Conservation (phyloP, 192 early-diverging fungal genomes). For the Entophlyctis helioformis region DNA sequence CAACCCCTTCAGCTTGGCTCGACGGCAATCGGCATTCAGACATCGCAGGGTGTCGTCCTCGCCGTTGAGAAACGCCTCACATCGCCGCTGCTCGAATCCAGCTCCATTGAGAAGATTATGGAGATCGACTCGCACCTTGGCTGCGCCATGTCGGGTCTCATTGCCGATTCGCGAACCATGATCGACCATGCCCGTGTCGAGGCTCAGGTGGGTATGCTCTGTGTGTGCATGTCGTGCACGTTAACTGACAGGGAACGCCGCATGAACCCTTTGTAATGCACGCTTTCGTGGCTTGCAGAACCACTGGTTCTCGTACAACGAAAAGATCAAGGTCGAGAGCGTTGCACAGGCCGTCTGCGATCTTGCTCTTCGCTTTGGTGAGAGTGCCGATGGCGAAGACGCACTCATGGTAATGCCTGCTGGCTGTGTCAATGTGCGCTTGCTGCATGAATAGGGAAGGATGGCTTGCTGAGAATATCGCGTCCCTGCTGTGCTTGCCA, state of each 20-base stretch:
- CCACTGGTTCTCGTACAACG: slow-evolving; percentile 93
- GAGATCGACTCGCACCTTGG: slow-evolving; percentile 93
- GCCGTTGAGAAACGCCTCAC: slow-evolving; percentile 97
- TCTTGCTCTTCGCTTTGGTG: slow-evolving; percentile 92
- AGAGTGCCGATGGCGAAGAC: slow-evolving; percentile 91
- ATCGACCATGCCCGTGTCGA: slow-evolving; percentile 95
- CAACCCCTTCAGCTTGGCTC: slow-evolving; percentile 63
- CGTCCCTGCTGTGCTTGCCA: too few relatives aligned
- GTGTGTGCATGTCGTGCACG: too few relatives aligned
- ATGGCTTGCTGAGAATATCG: neutral
- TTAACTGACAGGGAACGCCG: too few relatives aligned
- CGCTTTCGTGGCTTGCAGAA: slow-evolving; percentile 42
- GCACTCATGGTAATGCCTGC: slow-evolving; percentile 72
- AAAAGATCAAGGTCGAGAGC: slow-evolving; percentile 89
- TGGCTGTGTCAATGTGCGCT: neutral
- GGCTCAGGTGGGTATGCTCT: slow-evolving; percentile 56
- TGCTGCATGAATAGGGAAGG: neutral
- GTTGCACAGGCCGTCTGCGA: slow-evolving; percentile 98
- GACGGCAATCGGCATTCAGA: slow-evolving; percentile 96
- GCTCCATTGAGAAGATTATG: slow-evolving; percentile 95
- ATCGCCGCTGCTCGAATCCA: slow-evolving; percentile 80
- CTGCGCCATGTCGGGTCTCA: slow-evolving; percentile 94
- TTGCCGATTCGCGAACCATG: slow-evolving; percentile 94
- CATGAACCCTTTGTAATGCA: too few relatives aligned
- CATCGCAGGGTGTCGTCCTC: slow-evolving; percentile 81